Evolutionary conservation across 768 basidiomycete genomes (phyloP).

Genomic region (Vararia minispora): DNA sequence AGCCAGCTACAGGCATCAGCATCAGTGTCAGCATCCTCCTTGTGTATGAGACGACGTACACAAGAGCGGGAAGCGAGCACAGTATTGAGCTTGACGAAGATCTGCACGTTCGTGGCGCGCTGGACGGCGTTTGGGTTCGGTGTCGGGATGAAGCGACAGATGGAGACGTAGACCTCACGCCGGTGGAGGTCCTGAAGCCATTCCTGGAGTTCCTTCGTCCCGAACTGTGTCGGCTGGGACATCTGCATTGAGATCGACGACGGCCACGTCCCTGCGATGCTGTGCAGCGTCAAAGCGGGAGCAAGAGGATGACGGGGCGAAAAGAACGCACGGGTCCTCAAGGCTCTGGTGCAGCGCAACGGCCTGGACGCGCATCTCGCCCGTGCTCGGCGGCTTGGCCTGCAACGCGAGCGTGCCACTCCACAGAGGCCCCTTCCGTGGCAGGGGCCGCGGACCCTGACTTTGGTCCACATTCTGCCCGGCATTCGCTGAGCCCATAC

Average conservation of each 20-base stretch:
- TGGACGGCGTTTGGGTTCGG: slow-evolving; percentile 6
- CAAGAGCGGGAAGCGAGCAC: neutral
- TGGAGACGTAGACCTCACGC: slow-evolving; percentile 1
- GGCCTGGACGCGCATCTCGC: slow-evolving; percentile 12
- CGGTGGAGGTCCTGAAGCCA: too few species aligned
- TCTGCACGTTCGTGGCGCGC: too few species aligned
- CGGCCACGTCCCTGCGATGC: slow-evolving; percentile 10
- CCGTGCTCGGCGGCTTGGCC: slow-evolving; percentile 9
- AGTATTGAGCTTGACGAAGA: too few species aligned
- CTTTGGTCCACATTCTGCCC: too few species aligned
- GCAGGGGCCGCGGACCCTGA: neutral
- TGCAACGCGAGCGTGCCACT: slow-evolving; percentile 11
- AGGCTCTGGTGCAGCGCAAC: slow-evolving; percentile 3
- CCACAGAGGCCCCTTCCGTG: slow-evolving; percentile 12
- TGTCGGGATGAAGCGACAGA: slow-evolving; percentile 4
- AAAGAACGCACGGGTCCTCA: slow-evolving; percentile 8
- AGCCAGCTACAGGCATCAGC: slow-evolving; percentile 10
- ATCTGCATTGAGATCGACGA: slow-evolving; percentile 6
- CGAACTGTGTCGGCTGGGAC: slow-evolving; percentile 2
- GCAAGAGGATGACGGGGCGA: neutral
- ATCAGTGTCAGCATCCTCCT: neutral
- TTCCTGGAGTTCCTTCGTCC: slow-evolving; percentile 10
- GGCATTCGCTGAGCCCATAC: too few species aligned
- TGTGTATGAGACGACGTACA: neutral
- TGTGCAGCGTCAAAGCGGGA: neutral